phyloP scores from a whole-genome alignment of 1,284 basidiomycete species.

The Heliocybe sulcata region DNA sequence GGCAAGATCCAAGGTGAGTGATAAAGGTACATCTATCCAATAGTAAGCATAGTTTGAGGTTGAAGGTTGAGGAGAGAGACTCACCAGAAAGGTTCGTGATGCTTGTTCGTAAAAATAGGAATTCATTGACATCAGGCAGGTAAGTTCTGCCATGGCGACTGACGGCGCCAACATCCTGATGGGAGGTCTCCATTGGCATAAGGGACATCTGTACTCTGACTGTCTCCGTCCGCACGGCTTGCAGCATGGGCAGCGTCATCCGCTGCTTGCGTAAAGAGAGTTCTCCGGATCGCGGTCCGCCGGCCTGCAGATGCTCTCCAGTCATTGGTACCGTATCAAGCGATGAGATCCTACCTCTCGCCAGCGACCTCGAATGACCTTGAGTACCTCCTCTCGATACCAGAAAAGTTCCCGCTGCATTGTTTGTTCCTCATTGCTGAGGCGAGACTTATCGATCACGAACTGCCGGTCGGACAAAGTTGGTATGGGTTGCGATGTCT shows the following conservation, averaged over 20 bases:
- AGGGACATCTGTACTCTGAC: constrained; percentile 56
- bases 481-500: constrained; percentile 67
- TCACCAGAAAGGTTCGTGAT: constrained; percentile 59
- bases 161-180: constrained; percentile 16
- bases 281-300: constrained; percentile 66
- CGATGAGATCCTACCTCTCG: constrained; percentile 53
- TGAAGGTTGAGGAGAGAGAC: constrained; percentile 12
- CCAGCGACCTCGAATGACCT: constrained; percentile 67
- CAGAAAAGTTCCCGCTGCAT: constrained; percentile 81
- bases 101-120: constrained; percentile 45
- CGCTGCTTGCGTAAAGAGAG: constrained; percentile 72
- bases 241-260: constrained; percentile 71
- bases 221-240: constrained; percentile 60
- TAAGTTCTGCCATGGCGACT: constrained; percentile 29
- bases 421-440: constrained; percentile 52
- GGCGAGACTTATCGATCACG: constrained; percentile 71
- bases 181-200: constrained; percentile 18
- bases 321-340: neutral
- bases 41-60: constrained; percentile 8
- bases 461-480: constrained; percentile 87
- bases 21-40: constrained; percentile 36
- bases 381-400: constrained; percentile 86
- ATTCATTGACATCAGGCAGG: constrained; percentile 46
- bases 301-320: constrained; percentile 41
- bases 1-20: constrained; percentile 47